A percentile compares a stretch with the other conserved stretches of the same genome.
Evolutionary conservation across 2,329 filamentous ascomycete genomes (phyloP).

Genomic region (Alternaria sp.): DNA sequence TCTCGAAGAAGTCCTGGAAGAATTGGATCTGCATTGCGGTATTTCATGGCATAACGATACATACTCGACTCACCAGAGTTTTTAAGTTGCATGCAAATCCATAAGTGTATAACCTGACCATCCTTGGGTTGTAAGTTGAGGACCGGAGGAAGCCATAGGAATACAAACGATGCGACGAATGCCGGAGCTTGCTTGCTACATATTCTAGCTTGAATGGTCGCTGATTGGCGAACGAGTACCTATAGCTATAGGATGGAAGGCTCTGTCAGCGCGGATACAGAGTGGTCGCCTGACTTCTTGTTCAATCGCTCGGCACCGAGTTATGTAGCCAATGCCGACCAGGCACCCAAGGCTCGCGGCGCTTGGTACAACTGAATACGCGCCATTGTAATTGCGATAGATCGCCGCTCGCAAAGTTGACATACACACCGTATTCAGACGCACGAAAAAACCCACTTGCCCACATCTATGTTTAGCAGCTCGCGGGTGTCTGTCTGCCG

Average conservation of each 20-base stretch:
- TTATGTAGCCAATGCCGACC: slow-evolving; percentile 1
- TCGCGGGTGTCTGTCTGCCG: background rate
- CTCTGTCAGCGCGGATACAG: background rate
- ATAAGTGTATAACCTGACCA: background rate
- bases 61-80: background rate
- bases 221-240: background rate
- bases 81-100: background rate
- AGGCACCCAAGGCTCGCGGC: slow-evolving; percentile 11
- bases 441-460: background rate
- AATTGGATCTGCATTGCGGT: background rate
- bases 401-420: background rate
- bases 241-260: background rate
- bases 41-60: background rate
- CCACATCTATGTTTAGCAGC: background rate
- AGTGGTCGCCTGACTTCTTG: slow-evolving; percentile 2
- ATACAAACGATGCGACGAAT: background rate
- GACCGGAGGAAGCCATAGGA: background rate
- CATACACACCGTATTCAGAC: background rate
- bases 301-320: background rate
- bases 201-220: background rate
- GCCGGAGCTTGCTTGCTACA: background rate
- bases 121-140: background rate
- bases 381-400: background rate
- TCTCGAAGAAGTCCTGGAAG: background rate
- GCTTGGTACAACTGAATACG: background rate